Base-by-base conservation (phyloP, 306 rosid genomes). In the Corylus avellana region DNA sequence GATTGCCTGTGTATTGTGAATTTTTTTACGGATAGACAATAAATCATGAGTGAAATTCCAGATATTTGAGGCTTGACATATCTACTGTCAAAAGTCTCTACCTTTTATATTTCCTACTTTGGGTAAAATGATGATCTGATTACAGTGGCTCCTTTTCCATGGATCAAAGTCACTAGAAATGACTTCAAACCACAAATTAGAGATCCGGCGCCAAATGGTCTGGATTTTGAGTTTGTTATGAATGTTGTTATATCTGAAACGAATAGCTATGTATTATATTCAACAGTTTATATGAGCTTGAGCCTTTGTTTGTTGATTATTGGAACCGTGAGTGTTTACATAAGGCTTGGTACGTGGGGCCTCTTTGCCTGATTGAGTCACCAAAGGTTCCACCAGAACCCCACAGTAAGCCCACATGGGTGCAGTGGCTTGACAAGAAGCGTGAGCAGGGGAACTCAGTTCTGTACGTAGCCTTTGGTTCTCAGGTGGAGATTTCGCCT, bases 391-490 rank as follows among this genome's bases (percentile, higher is more conserved):
- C 10, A 35, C 4, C 4, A 1, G 76, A 54, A 4, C 18, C 56
- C 3, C 12, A 10, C 1, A 25, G 44, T 12, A 79, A 82, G 39
- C 73, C 78, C 0, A 9, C 2, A 2, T 85, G 86, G 86, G 5
- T 73, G 1, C 61, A 70, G 56, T 90, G 92, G 92, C 80, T 85
- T 0, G 89, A 89, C 50, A 27, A 68, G 1, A 84, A 62, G 68
- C 48, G 3, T 9, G 27, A 47, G 5, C 70, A 72, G 14, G 78
- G 72, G 20, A 25, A 67, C 3, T 11, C 59, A 0, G 90, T 90
- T 14, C 27, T 86, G 56, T 90, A 90, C 46, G 70, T 87, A 7
- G 91, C 87, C 12, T 87, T 90, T 39, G 6, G 1, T 5, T 42
- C 8, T 12, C 2, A 51, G 69, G 16, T 20, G 55, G 2, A 32